Evolutionary conservation across 2,329 filamentous ascomycete genomes (phyloP), one percentile per base, ranked within the genome.

Genomic region (Chaetomium sp.): DNA sequence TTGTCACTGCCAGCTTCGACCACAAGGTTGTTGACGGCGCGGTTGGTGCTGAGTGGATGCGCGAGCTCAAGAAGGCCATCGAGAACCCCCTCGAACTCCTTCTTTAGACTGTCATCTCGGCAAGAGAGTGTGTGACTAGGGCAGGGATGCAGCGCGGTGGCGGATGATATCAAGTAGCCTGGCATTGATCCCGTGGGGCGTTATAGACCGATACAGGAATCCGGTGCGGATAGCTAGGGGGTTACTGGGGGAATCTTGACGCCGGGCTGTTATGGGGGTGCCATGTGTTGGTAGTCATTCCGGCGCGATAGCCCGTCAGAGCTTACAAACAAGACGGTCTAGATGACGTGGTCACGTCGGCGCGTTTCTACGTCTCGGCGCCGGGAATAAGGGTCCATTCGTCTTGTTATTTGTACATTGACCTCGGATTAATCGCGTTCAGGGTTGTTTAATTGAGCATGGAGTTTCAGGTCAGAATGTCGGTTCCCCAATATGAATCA

Each of bases 11-110:
- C 75, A 96, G 91, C 84, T 99, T 99, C 78, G 95, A 99, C 84
- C 95, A 99, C 88, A 97, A 97, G 87, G 93, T 98, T 58, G 89
- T 99, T 13, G 95, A 99, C 77, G 95, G 95, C 69, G 95, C 93
- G 49, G 91, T 98, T 65, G 96, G 95, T 75, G 95, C 90, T 65
- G 95, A 99, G 80, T 99, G 94, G 88, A 92, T 99, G 80, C 88
- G 87, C 79, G 95, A 96, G 83, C 83, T 99, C 79, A 99, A 99
- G 90, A 94, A 93, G 86, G 91, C 93, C 60, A 83, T 99, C 67
- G 95, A 99, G 88, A 97, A 97, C 86, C 95, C 95, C 71, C 85
- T 99, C 72, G 91, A 96, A 83, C 85, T 99, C 72, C 84, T 99
- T 78, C 85, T 99, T 80, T 99, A 90, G 83, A 42, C 6, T 21